Conservation (phyloP, 2,329 filamentous ascomycete species). For the Colletotrichum aenigma region DNA sequence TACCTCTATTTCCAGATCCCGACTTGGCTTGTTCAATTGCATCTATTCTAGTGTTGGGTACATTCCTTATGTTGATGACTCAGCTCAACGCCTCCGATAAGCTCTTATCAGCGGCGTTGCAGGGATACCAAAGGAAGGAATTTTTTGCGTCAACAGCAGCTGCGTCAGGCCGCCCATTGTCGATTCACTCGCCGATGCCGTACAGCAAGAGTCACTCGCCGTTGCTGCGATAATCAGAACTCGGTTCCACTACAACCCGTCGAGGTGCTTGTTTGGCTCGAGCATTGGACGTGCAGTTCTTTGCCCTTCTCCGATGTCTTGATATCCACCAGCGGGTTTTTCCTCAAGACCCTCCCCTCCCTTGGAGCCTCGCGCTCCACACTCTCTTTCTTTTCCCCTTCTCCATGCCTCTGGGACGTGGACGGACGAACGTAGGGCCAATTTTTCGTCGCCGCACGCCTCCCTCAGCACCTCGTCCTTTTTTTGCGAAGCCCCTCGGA, state of each 20-base stretch:
- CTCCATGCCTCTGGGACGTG: conserved; percentile 1
- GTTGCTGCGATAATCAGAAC: not conserved
- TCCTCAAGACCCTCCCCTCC: not conserved
- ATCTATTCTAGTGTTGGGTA: not conserved
- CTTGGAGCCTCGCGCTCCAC: conserved; percentile 8
- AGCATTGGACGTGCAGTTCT: not conserved
- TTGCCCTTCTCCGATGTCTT: conserved; percentile 8
- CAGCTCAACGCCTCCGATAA: not conserved
- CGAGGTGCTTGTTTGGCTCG: not conserved
- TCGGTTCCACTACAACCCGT: not conserved
- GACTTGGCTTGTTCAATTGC: not conserved
- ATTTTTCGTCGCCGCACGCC: not conserved
- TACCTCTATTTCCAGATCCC: not conserved
- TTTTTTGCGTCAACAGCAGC: not conserved
- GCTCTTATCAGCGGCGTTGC: not conserved
- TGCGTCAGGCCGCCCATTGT: not conserved
- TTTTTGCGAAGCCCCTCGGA: not conserved
- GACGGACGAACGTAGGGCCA: not conserved
- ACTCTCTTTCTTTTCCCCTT: not conserved
- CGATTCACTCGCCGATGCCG: conserved; percentile 4
- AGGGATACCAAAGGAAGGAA: not conserved
- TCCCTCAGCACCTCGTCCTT: not conserved
- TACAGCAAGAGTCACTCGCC: conserved; percentile 4
- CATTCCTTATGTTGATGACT: not conserved
- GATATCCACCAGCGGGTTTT: conserved; percentile 11